A percentile compares a stretch with the other conserved stretches of the same genome.
Evolutionary conservation across 139 green algal genomes (phyloP).

Genomic region (Closterium sp.): DNA sequence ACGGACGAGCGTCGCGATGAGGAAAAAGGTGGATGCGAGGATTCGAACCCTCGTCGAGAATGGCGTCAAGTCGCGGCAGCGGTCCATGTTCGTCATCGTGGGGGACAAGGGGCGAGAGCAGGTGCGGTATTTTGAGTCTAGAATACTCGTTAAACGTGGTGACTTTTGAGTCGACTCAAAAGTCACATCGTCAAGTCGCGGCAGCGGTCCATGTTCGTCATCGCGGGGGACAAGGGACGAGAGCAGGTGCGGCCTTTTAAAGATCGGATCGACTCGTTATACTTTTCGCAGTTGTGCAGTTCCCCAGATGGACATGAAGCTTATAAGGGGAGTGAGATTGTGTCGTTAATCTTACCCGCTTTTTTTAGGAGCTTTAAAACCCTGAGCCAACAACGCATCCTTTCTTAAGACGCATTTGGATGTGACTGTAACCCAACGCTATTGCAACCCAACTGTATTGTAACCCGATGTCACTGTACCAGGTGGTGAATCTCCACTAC

Average conservation of each 20-base stretch:
- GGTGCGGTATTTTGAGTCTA: too few species aligned
- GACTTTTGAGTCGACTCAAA: too few species aligned
- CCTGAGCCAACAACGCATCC: background rate
- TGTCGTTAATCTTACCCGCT: too few species aligned
- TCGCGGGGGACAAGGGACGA: slow-evolving; percentile 92
- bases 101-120: slow-evolving; percentile 94
- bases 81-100: slow-evolving; percentile 92
- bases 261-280: too few species aligned
- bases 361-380: too few species aligned
- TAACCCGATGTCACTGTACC: slow-evolving; percentile 36
- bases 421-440: background rate
- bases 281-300: too few species aligned
- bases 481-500: slow-evolving; percentile 98
- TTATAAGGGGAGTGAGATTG: too few species aligned
- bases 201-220: slow-evolving; percentile 66
- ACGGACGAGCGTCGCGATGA: slow-evolving; percentile 67
- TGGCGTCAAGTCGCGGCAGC: slow-evolving; percentile 82
- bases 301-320: too few species aligned
- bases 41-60: slow-evolving; percentile 97
- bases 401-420: too few species aligned
- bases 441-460: background rate
- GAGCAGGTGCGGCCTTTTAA: slow-evolving; percentile 65
- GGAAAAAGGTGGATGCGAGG: slow-evolving; percentile 95
- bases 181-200: slow-evolving; percentile 79
- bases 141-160: too few species aligned